Conservation (phyloP, 83 land plant genomes). For the Picea mariana region DNA sequence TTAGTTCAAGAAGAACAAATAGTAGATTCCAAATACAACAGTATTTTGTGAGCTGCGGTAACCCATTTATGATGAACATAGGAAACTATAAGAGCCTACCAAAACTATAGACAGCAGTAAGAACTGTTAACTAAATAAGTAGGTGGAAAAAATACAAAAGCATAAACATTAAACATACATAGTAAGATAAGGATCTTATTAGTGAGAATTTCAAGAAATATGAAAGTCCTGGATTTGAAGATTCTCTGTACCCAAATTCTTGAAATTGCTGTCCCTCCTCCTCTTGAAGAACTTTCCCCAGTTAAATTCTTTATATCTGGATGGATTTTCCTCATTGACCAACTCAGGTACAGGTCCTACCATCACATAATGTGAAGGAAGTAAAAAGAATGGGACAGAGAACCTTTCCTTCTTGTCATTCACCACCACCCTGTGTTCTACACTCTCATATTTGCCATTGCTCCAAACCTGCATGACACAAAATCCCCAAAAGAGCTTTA, state of each 20-base stretch:
- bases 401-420: constrained; percentile 69
- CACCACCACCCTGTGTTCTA: constrained; percentile 87
- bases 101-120: neutral
- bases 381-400: constrained; percentile 80
- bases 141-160: neutral
- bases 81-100: no score
- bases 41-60: neutral
- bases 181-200: neutral
- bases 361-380: constrained; percentile 43
- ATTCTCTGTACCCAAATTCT: constrained; percentile 65
- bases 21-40: neutral
- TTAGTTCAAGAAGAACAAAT: neutral
- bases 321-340: constrained; percentile 34
- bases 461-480: constrained; percentile 63
- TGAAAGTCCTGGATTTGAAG: constrained; percentile 55
- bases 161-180: neutral
- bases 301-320: constrained; percentile 55
- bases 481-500: neutral
- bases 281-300: constrained; percentile 74
- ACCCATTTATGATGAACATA: neutral
- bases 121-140: neutral
- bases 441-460: constrained; percentile 80
- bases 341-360: constrained; percentile 77
- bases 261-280: constrained; percentile 62
- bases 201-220: neutral